Evolutionary conservation across 805 yeast species (phyloP), one percentile per base, ranked within the genome.

Genomic region (Maudiozyma turicensis): DNA sequence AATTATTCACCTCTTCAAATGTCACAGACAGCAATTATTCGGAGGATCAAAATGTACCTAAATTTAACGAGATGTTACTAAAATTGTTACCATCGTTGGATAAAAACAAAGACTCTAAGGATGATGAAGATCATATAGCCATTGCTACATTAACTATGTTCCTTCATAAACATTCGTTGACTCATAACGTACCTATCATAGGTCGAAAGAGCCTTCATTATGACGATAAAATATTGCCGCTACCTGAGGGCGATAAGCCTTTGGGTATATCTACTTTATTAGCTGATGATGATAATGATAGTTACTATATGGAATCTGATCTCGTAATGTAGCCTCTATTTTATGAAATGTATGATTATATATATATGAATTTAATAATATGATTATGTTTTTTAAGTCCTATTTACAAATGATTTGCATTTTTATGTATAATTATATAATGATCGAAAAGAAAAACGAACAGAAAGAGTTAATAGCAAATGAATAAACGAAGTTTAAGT

Each of bases 201-300:
- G 65, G 66, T 13, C 49, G 66, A 35, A 58, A 55, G 30, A 54
- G 60, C 5, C 49, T 64, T 7, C 50, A 54, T 35, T 52, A 52
- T 29, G 61, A 58, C 29, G 58, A 55, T 39, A 47, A 52, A 28
- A 61, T 65, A 28, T 46, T 60, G 30, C 61, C 63, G 2, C 35
- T 61, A 39, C 54, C 55, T 10, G 15, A 32, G 1, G n/a, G 10
- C 13, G 50, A 52, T 30, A 38, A 44, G 11, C 46, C 52, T 1
- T 35, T 49, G 3, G 31, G 44, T 9, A 40, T 52, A 33, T 37
- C 43, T 14, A 35, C 14, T 13, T 8, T 41, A 9, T 3, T 46
- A 28, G 41, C 44, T 14, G 35, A 31, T 30, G 44, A 8, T 5
- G 29, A 40, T 29, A 33, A 28, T 5, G 13, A 10, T 20, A 28